phyloP scores from a whole-genome alignment of 2,329 filamentous ascomycete genomes.

The Penicillium sp. region DNA sequence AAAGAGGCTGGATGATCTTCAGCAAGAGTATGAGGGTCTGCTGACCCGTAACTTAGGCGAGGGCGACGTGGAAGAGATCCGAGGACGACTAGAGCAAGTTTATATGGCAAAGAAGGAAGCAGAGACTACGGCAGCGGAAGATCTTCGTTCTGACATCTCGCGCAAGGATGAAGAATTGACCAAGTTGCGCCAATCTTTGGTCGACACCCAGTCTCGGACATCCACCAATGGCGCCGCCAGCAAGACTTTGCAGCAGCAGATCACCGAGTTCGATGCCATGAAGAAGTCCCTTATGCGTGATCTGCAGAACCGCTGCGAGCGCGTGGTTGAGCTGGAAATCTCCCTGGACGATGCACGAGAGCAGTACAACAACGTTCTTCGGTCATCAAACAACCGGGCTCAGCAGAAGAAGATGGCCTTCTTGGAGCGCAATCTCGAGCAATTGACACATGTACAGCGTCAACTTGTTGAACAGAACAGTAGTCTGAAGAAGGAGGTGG shows the following conservation, averaged over 20 bases:
- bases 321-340: slow-evolving; percentile 97
- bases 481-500: slow-evolving; percentile 96
- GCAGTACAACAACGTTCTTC: slow-evolving; percentile 98
- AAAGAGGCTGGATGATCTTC: slow-evolving; percentile 68
- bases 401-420: slow-evolving; percentile 99
- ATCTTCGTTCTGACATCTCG: slow-evolving; percentile 71
- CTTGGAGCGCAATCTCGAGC: slow-evolving; percentile 94
- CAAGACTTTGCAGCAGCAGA: slow-evolving; percentile 95
- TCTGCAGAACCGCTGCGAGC: slow-evolving; percentile 95
- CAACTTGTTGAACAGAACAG: slow-evolving; percentile 98
- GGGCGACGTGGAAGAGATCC: slow-evolving; percentile 79
- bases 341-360: slow-evolving; percentile 95
- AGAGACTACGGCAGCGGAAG: slow-evolving; percentile 70
- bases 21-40: slow-evolving; percentile 80
- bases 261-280: slow-evolving; percentile 98
- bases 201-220: slow-evolving; percentile 60
- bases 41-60: slow-evolving; percentile 76
- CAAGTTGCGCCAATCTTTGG: slow-evolving; percentile 75
- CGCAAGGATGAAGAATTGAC: slow-evolving; percentile 79
- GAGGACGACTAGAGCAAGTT: slow-evolving; percentile 71
- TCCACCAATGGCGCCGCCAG: slow-evolving; percentile 58
- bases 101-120: slow-evolving; percentile 73
- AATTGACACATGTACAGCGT: slow-evolving; percentile 93
- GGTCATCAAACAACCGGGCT: slow-evolving; percentile 94
- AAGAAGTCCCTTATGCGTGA: slow-evolving; percentile 99